Conservation (phyloP, 1,284 basidiomycete species). For the Trichosporon sp. region DNA sequence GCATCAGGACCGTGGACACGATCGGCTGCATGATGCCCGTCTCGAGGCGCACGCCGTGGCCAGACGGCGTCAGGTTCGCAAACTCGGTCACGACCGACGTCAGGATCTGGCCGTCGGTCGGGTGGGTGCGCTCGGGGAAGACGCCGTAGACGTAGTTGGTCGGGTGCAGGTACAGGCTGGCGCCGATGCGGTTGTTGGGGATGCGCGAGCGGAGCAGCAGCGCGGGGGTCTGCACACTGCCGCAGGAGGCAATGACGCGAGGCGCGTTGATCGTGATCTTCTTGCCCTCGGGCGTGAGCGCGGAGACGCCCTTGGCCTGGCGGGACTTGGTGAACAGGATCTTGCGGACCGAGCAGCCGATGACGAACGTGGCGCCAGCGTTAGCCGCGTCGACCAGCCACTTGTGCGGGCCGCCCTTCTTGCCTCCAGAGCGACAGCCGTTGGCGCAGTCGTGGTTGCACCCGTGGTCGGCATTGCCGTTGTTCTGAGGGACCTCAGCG, state of each 20-base stretch:
- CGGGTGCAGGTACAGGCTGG: conserved; percentile 51
- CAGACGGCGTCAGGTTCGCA: conserved; percentile 38
- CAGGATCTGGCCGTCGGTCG: conserved; percentile 51
- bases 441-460: conserved; percentile 18
- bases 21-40: conserved; percentile 48
- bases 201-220: conserved; percentile 49
- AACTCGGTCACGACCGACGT: conserved; percentile 47
- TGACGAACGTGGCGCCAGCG: conserved; percentile 16
- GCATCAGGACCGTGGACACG: conserved; percentile 39
- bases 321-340: conserved; percentile 37
- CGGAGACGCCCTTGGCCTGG: conserved; percentile 28
- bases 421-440: conserved; percentile 17
- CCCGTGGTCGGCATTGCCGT: not conserved
- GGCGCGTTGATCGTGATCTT: conserved; percentile 37
- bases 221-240: conserved; percentile 49
- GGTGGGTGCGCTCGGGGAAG: conserved; percentile 47
- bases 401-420: conserved; percentile 21
- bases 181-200: conserved; percentile 49
- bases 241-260: conserved; percentile 47
- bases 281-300: conserved; percentile 21
- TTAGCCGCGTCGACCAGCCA: conserved; percentile 23
- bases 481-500: conserved; percentile 24
- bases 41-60: conserved; percentile 50
- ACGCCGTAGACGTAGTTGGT: conserved; percentile 47
- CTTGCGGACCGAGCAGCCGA: conserved; percentile 35